These are phyloP conservation scores for Ogataea wickerhamii DNA, from an alignment of 805 yeast genomes.

Conservation along the genomic window DNA sequence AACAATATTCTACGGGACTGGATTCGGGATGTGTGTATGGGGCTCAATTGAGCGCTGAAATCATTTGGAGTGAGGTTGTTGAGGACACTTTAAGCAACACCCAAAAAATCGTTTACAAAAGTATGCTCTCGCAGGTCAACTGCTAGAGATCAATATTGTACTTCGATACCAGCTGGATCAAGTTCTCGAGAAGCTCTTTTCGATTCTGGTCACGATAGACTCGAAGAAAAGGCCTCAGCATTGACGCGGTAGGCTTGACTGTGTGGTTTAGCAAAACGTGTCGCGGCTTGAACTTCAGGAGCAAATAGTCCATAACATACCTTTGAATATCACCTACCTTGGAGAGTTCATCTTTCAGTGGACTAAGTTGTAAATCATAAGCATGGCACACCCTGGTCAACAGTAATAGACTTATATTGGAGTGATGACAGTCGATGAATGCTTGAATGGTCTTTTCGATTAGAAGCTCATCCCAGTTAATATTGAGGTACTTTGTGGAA, in stretches of 20 bases:
- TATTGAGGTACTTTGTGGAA: constrained; percentile 7
- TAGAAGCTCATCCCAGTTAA: constrained; percentile 10
- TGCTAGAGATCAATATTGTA: constrained; percentile 23
- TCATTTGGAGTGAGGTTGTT: constrained; percentile 39
- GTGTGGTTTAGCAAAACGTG: constrained; percentile 9
- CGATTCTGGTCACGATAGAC: constrained; percentile 8
- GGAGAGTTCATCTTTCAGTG: background rate
- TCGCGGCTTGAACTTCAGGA: constrained; percentile 4
- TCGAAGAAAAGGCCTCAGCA: constrained; percentile 15
- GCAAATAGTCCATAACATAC: constrained; percentile 13
- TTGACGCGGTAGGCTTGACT: constrained; percentile 15
- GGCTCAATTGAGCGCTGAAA: constrained; percentile 59
- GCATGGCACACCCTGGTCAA: constrained; percentile 10
- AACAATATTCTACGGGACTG: constrained; percentile 69
- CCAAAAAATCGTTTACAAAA: constrained; percentile 23
- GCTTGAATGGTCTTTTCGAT: constrained; percentile 10
- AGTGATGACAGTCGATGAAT: constrained; percentile 10
- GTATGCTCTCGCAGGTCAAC: constrained; percentile 27
- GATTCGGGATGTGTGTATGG: constrained; percentile 85
- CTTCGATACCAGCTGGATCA: constrained; percentile 14
- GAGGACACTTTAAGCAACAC: constrained; percentile 3
- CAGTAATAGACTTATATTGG: constrained; percentile 10
- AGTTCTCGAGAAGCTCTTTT: constrained; percentile 8
- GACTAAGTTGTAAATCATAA: constrained; percentile 9
- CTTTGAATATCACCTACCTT: constrained; percentile 7